phyloP scores from a whole-genome alignment of 176 grass and related monocot species.

The Cenchrus fungigraminus region DNA sequence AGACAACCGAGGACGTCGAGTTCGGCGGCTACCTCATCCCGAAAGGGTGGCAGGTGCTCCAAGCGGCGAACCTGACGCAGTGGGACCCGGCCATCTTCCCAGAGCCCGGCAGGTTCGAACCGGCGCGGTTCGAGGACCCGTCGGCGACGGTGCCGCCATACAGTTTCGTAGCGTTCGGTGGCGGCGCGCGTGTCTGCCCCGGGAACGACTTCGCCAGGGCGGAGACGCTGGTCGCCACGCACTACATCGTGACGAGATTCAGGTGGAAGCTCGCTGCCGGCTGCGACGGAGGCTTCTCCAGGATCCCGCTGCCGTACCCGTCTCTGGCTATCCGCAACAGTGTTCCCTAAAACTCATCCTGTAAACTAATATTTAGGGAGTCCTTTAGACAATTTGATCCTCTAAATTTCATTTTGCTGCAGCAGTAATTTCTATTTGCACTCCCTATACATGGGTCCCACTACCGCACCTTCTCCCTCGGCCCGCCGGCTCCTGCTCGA shows the following conservation, averaged over 20 bases:
- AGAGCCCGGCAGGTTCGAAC: conserved; percentile 36
- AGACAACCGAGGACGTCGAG: conserved; percentile 14
- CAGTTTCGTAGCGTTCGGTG: conserved; percentile 40
- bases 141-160: conserved; percentile 1
- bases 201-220: conserved; percentile 37
- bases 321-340: neutral
- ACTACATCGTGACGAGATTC: neutral
- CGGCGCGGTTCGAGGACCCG: conserved; percentile 11
- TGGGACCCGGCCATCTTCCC: conserved; percentile 37
- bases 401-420: too few species aligned
- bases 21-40: conserved; percentile 31
- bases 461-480: too few species aligned
- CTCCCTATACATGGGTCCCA: too few species aligned
- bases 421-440: too few species aligned
- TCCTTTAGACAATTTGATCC: too few species aligned
- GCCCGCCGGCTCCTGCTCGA: too few species aligned
- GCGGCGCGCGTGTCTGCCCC: conserved; percentile 36
- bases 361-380: too few species aligned
- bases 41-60: conserved; percentile 33
- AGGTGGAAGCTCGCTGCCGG: neutral
- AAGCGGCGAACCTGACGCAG: neutral
- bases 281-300: neutral
- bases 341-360: too few species aligned
- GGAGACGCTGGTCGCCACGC: conserved; percentile 8
- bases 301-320: neutral